Base-by-base conservation (phyloP, 1,284 basidiomycete genomes). In the Ceratobasidium sp. region DNA sequence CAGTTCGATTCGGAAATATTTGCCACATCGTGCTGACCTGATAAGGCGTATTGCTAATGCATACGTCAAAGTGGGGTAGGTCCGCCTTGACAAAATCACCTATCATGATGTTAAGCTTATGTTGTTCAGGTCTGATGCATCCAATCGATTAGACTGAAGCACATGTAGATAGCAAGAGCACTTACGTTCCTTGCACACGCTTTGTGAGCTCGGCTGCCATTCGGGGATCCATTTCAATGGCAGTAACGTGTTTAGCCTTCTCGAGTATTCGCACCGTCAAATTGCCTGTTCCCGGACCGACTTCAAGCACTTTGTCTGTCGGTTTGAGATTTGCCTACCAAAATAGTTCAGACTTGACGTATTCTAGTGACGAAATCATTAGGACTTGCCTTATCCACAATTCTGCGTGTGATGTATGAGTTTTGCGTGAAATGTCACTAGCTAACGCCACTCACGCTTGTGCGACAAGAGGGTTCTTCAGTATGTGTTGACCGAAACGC, bases 201-300 rank as follows among this genome's bases (percentile, higher is more conserved):
- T 99, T 99, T 78, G 94, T 94, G 76, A 99, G 90, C 84, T 99
- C 97, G 64, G 96, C 96, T 23, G 97, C 97, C 97, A 99, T 99
- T 52, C 98, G 92, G 80, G 98, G 98, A 84, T 99, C 98, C 96
- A 99, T 98, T 85, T 99, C 98, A 42, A 99, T 92, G 0, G 96
- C 97, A 0, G 94, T 95, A 42, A 95, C 92, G 87, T 94, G 93
- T 83, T 97, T 97, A 79, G 94, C 94, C 85, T 96, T 94, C 82
- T 98, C 96, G 52, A 99, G 87, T 80, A 99, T 99, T 82, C 94
- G 89, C 20, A 98, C 93, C 0, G 98, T 99, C 83, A 99, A 85
- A 84, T 99, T 99, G 81, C 98, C 98, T 1, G 98, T 99, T 86
- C 98, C 98, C 13, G 98, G 98, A 83, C 97, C 98, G 73, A 99